Base-by-base conservation (phyloP, 495 filamentous ascomycete genomes). In the Pseudomonodictys pantanalensis region DNA sequence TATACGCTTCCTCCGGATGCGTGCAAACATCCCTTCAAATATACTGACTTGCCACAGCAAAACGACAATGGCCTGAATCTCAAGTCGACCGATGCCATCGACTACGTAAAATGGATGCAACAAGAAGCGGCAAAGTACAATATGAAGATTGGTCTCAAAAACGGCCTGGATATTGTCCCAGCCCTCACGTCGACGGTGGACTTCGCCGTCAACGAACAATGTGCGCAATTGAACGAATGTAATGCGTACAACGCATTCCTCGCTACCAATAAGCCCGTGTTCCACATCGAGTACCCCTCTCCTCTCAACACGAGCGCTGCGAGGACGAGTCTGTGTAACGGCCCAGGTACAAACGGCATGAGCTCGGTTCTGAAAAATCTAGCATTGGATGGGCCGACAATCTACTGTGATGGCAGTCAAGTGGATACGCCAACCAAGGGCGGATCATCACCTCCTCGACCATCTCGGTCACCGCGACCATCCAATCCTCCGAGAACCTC, bases 201-300 rank as follows among this genome's bases (percentile, higher is more conserved):
- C 60, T 90, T 85, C 74, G 77, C 76, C 7, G 84, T 90, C 42
- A 87, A 88, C 68, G 86, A 90, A 75, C 81, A 89, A 68, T 90
- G 86, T 64, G 48, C 39, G 17, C 78, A 78, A 1, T 67, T 81
- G 67, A 80, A 77, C 48, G 81, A 85, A 63, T 88, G 85, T 58
- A 73, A 71, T 30, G 72, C 65, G 1, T 86, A 81, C 62, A 68
- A 69, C 2, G 66, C 77, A 10, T 88, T 88, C 60, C 75, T 81
- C 15, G 59, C 73, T n/a, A 76, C 74, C 3, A 72, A 71, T 46
- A 88, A 88, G 70, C 85, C 86, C 0, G 83, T 90, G n/a, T 88
- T 89, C 64, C 81, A 88, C 61, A 84, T 89, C 55, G 86, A 89
- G 70, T 89, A 90, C 58, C 67, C 69, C 11, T 24, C 30, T 9